Evolutionary conservation across 208 protist genomes (phyloP).

Genomic region (Wallacemonas collosoma): DNA sequence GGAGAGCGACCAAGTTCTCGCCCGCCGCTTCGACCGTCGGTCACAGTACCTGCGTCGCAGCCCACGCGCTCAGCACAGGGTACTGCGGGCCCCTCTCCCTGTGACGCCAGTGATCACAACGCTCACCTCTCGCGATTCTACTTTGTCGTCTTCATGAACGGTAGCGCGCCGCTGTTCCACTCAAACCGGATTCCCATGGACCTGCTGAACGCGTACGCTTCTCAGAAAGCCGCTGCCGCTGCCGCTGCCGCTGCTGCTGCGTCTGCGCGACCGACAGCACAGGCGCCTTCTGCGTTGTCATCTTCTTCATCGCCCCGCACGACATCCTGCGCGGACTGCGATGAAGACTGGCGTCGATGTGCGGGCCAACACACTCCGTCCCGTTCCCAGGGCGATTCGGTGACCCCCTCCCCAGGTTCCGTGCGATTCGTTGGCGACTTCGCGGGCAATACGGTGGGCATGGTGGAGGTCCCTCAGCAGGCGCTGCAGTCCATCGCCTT

Average conservation of each 20-base stretch:
- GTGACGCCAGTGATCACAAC: not conserved
- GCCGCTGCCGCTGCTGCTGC: not conserved
- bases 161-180: slow-evolving; percentile 74
- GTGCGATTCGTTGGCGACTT: slow-evolving; percentile 41
- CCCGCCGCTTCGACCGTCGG: not conserved
- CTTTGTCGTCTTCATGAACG: slow-evolving; percentile 77
- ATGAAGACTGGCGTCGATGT: not conserved
- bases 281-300: not conserved
- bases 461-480: slow-evolving; percentile 75
- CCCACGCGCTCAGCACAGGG: not conserved
- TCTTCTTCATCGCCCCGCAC: not conserved
- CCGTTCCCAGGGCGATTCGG: slow-evolving; percentile 14
- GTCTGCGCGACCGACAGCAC: not conserved
- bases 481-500: slow-evolving; percentile 76
- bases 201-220: slow-evolving; percentile 10
- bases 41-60: not conserved
- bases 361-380: slow-evolving; percentile 1
- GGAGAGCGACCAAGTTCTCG: not conserved
- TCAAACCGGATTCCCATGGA: slow-evolving; percentile 59
- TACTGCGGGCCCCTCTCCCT: not conserved
- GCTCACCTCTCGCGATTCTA: slow-evolving; percentile 51
- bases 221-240: not conserved
- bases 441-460: slow-evolving; percentile 21
- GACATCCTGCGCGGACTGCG: not conserved
- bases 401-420: slow-evolving; percentile 28